Base-by-base conservation (phyloP, 306 rosid species). In the Crotalaria pallida region DNA sequence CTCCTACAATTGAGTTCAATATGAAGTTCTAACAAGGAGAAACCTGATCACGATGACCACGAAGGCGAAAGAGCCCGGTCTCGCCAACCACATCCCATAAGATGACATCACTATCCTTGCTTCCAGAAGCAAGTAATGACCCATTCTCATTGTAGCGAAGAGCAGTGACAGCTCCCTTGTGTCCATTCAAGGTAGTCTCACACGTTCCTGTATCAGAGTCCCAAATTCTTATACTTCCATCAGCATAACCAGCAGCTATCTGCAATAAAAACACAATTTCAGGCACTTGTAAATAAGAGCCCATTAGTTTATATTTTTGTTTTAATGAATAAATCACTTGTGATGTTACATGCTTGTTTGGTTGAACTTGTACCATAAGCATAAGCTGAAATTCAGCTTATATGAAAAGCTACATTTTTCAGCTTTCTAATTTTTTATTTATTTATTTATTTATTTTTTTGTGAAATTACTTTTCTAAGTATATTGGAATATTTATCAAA, bases 31-130 rank as follows among this genome's bases (percentile, higher is more conserved):
- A 64, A 56, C 43, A 59, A 51, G 36, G 11, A 45, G 62, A 56
- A 50, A 90, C 97, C 96, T 94, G 97, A 58, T 90, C 94, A 0
- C 88, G 88, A 77, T 94, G 98, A 22, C 98, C 98, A 2, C 90
- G 85, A 26, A 90, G 95, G 2, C 98, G 97, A 84, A 88, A 94
- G 23, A 94, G 92, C 43, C 98, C 98, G 0, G 83, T 76, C 79
- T 94, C 96, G 0, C 96, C 96, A 45, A 94, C 84, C 27, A 86
- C 89, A 26, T 94, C 98, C 98, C 98, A 94, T 31, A 90, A 44
- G 71, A 90, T 90, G 72, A 90, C 68, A 77, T 94, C 97, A 48
- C 83, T 83, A 69, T 94, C 98, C 81, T 88, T 94, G 80, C 98
- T 87, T 56, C 98, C 98, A 69, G 97, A 93, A 7, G 98, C 96